Base-by-base conservation (phyloP, 2,329 filamentous ascomycete species). In the Plenodomus tracheiphilus region DNA sequence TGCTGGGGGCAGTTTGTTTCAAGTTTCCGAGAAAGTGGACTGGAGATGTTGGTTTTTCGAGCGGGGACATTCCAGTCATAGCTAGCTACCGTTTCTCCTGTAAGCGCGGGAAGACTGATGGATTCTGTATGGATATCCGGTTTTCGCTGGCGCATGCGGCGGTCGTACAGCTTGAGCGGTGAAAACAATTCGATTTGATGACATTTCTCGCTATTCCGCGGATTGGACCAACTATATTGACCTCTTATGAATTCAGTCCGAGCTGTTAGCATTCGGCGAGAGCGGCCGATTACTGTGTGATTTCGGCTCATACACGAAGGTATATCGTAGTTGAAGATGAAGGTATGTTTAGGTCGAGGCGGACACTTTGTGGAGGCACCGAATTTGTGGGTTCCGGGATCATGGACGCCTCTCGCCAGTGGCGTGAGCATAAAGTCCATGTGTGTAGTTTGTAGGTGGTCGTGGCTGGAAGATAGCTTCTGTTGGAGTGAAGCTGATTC, bases 1-100 rank as follows among this genome's bases (percentile, higher is more conserved):
- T 47, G 43, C 48, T 47, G 47, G 47, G 45, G 39, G 45, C 13
- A 41, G 44, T 39, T 51, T 47, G 63, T 68, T 70, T 70, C 64
- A 69, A 58, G 41, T 43, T 66, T 54, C 57, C 62, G 56, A 55
- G 43, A 28, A 41, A 49, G 32, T 52, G 55, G 50, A 44, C 44
- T 53, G 51, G 49, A 41, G 47, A 32, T 32, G 28, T 32, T 32
- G 28, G 7, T 32, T 25, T 32, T 15, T 32, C 11, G 28, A 32
- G 28, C 28, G 28, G 28, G 28, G 28, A 10, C 28, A 32, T 32
- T 32, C 28, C 28, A 32, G 28, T 32, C 28, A 32, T 11, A 32
- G 28, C 11, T 32, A 32, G 28, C 28, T 11, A 32, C 28, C 28
- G 28, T 32, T 32, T 10, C 4, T 15, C 11, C 28, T 32, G 28